phyloP scores from a whole-genome alignment of 1,284 basidiomycete species.

The Rhodotorula sp. region DNA sequence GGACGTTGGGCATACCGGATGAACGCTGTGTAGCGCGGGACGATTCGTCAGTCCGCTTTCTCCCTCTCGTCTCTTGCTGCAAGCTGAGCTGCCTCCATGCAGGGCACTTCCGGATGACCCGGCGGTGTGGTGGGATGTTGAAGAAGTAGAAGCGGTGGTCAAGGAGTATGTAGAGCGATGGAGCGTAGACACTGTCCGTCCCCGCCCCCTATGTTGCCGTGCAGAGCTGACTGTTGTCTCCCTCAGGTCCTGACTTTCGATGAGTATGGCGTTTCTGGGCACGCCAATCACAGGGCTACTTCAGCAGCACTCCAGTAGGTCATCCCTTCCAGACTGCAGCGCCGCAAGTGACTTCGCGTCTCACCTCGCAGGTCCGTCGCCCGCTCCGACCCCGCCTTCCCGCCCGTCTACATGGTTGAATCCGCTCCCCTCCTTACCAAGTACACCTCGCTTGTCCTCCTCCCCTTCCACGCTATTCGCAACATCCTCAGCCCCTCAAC shows the following conservation, averaged over 20 bases:
- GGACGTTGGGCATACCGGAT: conserved; percentile 64
- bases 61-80: neutral
- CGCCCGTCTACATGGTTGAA: conserved; percentile 14
- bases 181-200: conserved; percentile 56
- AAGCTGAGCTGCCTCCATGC: neutral
- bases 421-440: conserved; percentile 24
- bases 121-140: conserved; percentile 63
- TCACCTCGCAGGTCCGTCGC: neutral
- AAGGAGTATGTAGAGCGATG: conserved; percentile 60
- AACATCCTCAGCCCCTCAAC: conserved; percentile 59
- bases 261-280: conserved; percentile 69
- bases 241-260: conserved; percentile 89
- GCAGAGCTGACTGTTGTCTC: neutral
- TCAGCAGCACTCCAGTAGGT: conserved; percentile 49
- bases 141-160: conserved; percentile 62
- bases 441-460: conserved; percentile 43
- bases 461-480: conserved; percentile 24
- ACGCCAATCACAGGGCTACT: conserved; percentile 84
- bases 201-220: conserved; percentile 50
- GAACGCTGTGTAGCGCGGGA: conserved; percentile 64
- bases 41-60: conserved; percentile 60
- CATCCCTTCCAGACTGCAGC: neutral
- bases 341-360: neutral
- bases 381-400: neutral
- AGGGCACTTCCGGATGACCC: conserved; percentile 79